These are phyloP conservation scores for Fusarium humuli DNA, from an alignment of 2,329 filamentous ascomycete species.

Conservation along the genomic window DNA sequence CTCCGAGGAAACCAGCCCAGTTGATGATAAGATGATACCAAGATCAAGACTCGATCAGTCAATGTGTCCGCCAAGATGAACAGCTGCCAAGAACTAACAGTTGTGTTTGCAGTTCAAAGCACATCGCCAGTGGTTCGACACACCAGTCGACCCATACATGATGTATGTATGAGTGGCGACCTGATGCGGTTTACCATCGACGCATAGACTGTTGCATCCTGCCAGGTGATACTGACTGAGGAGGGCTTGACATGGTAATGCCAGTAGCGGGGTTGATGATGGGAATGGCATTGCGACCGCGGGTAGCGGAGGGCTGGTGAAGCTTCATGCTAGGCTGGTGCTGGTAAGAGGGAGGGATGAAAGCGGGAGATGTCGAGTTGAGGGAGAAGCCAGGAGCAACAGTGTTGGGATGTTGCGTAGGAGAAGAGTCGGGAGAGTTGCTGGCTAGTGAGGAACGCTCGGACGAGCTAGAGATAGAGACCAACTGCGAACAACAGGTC, in stretches of 20 bases:
- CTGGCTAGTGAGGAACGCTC: constrained; percentile 96
- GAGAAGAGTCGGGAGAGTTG: constrained; percentile 91
- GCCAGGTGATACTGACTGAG: constrained; percentile 74
- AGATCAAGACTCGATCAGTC: constrained; percentile 49
- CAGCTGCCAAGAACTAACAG: constrained; percentile 57
- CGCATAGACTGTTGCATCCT: constrained; percentile 69
- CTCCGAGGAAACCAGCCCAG: constrained; percentile 55
- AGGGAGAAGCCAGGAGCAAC: constrained; percentile 82
- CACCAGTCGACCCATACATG: constrained; percentile 50
- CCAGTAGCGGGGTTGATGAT: constrained; percentile 97
- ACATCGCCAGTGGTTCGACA: constrained; percentile 53
- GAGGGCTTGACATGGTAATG: constrained; percentile 87
- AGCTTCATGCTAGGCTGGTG: constrained; percentile 79
- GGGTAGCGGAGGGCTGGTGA: constrained; percentile 90
- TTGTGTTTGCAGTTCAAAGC: constrained; percentile 51
- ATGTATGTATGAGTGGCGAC: constrained; percentile 48
- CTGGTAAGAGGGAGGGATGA: constrained; percentile 74
- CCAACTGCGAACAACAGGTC: constrained; percentile 70
- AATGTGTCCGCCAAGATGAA: constrained; percentile 64
- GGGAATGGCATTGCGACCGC: constrained; percentile 93
- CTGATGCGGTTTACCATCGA: constrained; percentile 62
- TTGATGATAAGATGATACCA: constrained; percentile 58
- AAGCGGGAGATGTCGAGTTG: constrained; percentile 74
- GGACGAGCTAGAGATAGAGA: constrained; percentile 91
- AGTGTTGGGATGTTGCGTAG: constrained; percentile 86